These are phyloP conservation scores for Gnomoniopsis smithogilvyi DNA, from an alignment of 2,329 filamentous ascomycete species.

Conservation along the genomic window DNA sequence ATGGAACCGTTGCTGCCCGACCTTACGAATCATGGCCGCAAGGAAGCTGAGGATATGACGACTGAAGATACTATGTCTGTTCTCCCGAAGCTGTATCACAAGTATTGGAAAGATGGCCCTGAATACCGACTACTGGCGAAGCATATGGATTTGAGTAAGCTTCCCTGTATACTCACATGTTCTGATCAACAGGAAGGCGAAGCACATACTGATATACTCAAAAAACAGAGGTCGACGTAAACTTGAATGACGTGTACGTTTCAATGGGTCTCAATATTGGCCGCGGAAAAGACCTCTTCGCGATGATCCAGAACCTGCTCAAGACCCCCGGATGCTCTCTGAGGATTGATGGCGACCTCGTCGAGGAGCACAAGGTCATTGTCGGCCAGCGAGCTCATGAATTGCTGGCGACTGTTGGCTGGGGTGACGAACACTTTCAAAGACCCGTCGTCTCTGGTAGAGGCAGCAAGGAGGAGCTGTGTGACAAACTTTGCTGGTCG, in stretches of 20 bases:
- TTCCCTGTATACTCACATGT: not conserved
- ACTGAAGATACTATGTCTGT: not conserved
- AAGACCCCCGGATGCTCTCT: slow-evolving; percentile 13
- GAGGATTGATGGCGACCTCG: not conserved
- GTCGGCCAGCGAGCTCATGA: slow-evolving; percentile 7
- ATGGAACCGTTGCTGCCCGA: not conserved
- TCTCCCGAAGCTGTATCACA: slow-evolving; percentile 7
- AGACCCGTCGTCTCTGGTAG: not conserved
- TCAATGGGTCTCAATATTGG: slow-evolving; percentile 8
- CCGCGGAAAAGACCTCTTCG: not conserved
- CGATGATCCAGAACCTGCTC: not conserved
- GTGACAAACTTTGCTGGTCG: not conserved
- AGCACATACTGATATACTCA: not conserved
- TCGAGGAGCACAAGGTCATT: not conserved
- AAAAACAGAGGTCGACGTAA: not conserved
- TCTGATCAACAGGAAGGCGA: no score
- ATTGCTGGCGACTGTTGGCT: slow-evolving; percentile 2
- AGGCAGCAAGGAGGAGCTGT: not conserved
- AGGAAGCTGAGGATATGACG: not conserved
- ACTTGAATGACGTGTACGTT: not conserved
- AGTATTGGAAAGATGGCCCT: not conserved
- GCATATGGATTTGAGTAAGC: slow-evolving; percentile 5
- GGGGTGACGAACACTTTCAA: slow-evolving; percentile 6
- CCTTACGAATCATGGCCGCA: not conserved
- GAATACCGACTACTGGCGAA: not conserved